Evolutionary conservation across 1,284 basidiomycete species (phyloP).

Genomic region (Termitomyces sp.): DNA sequence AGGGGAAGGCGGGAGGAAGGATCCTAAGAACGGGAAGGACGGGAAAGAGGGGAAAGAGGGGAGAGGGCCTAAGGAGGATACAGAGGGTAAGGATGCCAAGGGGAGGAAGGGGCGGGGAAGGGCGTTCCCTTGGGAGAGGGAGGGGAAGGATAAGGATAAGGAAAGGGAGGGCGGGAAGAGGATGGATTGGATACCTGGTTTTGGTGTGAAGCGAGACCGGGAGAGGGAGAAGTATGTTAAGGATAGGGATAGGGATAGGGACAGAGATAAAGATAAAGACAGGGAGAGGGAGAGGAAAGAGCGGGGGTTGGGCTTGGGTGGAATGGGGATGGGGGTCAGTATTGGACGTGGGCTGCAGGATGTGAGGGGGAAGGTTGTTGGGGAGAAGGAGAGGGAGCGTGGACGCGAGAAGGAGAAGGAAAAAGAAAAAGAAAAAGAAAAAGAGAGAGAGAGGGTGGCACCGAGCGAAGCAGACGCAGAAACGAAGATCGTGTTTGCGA

Average conservation of each 20-base stretch:
- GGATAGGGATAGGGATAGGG: slow-evolving; percentile 8
- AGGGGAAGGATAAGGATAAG: slow-evolving; percentile 16
- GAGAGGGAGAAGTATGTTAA: background rate
- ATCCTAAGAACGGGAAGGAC: background rate
- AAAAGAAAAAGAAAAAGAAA: background rate
- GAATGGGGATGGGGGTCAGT: slow-evolving; percentile 6
- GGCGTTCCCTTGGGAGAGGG: slow-evolving; percentile 3
- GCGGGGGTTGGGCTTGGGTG: background rate
- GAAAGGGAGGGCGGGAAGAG: slow-evolving; percentile 12
- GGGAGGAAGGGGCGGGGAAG: background rate
- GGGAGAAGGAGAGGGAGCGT: slow-evolving; percentile 7
- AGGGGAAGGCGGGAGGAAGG: background rate
- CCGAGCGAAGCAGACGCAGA: slow-evolving; percentile 9
- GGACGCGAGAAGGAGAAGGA: background rate
- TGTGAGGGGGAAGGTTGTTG: slow-evolving; percentile 3
- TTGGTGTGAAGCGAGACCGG: slow-evolving; percentile 6
- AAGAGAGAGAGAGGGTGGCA: slow-evolving; percentile 9
- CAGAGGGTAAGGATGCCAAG: background rate
- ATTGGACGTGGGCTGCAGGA: slow-evolving; percentile 10
- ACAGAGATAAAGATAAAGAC: background rate
- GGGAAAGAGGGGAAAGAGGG: background rate
- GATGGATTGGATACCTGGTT: slow-evolving; percentile 13
- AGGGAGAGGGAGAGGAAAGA: background rate
- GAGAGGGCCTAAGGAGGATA: background rate
- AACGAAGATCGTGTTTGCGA: slow-evolving; percentile 11